Evolutionary conservation across 164 flowering plant genomes (phyloP), one percentile per base, ranked within the genome.

Genomic region (Amborella trichopoda): DNA sequence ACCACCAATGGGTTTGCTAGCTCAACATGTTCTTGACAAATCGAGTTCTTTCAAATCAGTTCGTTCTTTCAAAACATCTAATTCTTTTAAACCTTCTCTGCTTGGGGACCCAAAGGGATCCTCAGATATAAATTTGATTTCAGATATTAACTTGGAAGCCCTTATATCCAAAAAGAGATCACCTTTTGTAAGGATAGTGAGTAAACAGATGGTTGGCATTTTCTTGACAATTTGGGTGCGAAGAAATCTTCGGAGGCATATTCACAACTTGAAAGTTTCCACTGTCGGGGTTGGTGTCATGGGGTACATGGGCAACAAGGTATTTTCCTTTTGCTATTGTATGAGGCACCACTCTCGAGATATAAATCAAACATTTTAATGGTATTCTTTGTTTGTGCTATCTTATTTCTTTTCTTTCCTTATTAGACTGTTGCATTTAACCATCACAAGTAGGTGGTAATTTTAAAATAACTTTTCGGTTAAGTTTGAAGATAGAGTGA

Each of bases 291-390:
- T 93, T 50, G 99, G 99, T 64, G 83, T 70, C 18, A 82, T 93
- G 96, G 99, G 99, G 55, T 88, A 77, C 63, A 83, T 85, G 23
- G 95, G 99, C 26, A 93, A 88, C 83, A 89, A 84, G 95, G 97
- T 80, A 26, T 33, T 54, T 58, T 48, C 40, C 12, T 55, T 39
- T 26, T 21, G 6, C 43, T 33, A 19, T 12, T 40, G 8, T 34
- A 21, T 2, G 10, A 9, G 16, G 4, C n/a, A n/a, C n/a, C n/a
- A n/a, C n/a, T n/a, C n/a, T n/a, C n/a, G n/a, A n/a, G n/a, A n/a
- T n/a, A n/a, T n/a, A n/a, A n/a, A n/a, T n/a, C n/a, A n/a, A n/a
- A n/a, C n/a, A n/a, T n/a, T n/a, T n/a, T n/a, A n/a, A n/a, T n/a
- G n/a, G n/a, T n/a, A n/a, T n/a, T n/a, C n/a, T n/a, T n/a, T n/a